Evolutionary conservation across 2,329 filamentous ascomycete species (phyloP).

Genomic region (Clathrospora elynae): DNA sequence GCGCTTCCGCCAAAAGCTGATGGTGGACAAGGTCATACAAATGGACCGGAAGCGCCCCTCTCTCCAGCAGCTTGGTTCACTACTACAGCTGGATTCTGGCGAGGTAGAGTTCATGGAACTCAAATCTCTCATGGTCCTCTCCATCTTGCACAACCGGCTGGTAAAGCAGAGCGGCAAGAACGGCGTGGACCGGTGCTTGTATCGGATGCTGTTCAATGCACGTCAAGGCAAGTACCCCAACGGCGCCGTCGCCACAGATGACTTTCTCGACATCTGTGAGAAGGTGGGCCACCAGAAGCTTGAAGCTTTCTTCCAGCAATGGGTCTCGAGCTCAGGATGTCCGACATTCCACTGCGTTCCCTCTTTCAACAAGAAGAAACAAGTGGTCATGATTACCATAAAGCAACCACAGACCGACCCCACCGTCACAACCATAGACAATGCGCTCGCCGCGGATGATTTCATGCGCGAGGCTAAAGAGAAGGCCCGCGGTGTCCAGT

Average conservation of each 20-base stretch:
- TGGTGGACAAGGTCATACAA: conserved; percentile 81
- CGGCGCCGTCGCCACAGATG: conserved; percentile 71
- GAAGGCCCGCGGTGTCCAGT: conserved; percentile 69
- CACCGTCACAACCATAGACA: conserved; percentile 35
- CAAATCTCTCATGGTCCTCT: conserved; percentile 88
- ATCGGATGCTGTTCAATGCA: conserved; percentile 81
- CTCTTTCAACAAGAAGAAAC: conserved; percentile 95
- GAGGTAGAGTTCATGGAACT: conserved; percentile 88
- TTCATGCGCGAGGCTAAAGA: conserved; percentile 89
- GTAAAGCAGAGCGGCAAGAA: conserved; percentile 85
- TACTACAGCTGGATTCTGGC: conserved; percentile 79
- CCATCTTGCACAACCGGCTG: conserved; percentile 89
- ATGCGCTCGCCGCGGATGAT: conserved; percentile 66
- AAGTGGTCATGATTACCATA: conserved; percentile 91
- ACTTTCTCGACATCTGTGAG: conserved; percentile 84
- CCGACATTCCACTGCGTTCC: conserved; percentile 86
- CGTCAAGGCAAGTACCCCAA: conserved; percentile 78
- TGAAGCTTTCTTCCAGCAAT: conserved; percentile 91
- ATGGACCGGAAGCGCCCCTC: conserved; percentile 82
- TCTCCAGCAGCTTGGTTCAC: conserved; percentile 76
- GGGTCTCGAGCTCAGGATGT: conserved; percentile 87
- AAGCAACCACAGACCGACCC: conserved; percentile 61
- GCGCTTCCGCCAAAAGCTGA: conserved; percentile 82
- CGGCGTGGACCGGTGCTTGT: conserved; percentile 83
- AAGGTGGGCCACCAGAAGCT: conserved; percentile 85